Conservation (phyloP, 1,139 yeast genomes). For the Yamadazyma triangularis region DNA sequence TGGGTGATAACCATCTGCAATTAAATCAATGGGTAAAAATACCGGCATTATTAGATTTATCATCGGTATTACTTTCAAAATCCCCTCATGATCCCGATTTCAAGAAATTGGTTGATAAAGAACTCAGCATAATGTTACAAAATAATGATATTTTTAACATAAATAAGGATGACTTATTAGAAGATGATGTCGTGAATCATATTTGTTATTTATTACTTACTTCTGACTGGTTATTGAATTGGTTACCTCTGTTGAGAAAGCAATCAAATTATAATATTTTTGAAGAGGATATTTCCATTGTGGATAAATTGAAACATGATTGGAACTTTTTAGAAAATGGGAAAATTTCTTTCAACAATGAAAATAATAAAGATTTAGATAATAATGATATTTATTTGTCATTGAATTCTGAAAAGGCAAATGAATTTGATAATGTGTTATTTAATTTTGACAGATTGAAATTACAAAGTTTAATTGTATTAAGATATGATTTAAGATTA, state of each 20-base stretch:
- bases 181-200: conserved; percentile 42
- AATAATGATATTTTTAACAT: conserved; percentile 23
- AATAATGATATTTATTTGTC: conserved; percentile 28
- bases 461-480: conserved; percentile 46
- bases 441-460: conserved; percentile 43
- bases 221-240: conserved; percentile 43
- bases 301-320: conserved; percentile 47
- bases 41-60: conserved; percentile 30
- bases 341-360: conserved; percentile 10
- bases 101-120: conserved; percentile 22
- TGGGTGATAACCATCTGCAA: conserved; percentile 18
- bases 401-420: conserved; percentile 31
- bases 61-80: conserved; percentile 23
- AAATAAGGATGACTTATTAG: conserved; percentile 39
- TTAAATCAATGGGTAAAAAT: conserved; percentile 37
- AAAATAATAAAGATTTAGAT: conserved; percentile 16
- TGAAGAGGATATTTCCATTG: conserved; percentile 26
- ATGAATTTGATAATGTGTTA: conserved; percentile 47
- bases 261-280: conserved; percentile 29
- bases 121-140: conserved; percentile 31
- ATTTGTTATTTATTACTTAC: conserved; percentile 47
- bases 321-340: conserved; percentile 58
- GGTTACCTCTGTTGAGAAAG: conserved; percentile 53
- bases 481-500: conserved; percentile 64
- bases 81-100: conserved; percentile 3